Evolutionary conservation across 192 early-diverging fungal species (phyloP).

Genomic region (Powellomyces hirtus): DNA sequence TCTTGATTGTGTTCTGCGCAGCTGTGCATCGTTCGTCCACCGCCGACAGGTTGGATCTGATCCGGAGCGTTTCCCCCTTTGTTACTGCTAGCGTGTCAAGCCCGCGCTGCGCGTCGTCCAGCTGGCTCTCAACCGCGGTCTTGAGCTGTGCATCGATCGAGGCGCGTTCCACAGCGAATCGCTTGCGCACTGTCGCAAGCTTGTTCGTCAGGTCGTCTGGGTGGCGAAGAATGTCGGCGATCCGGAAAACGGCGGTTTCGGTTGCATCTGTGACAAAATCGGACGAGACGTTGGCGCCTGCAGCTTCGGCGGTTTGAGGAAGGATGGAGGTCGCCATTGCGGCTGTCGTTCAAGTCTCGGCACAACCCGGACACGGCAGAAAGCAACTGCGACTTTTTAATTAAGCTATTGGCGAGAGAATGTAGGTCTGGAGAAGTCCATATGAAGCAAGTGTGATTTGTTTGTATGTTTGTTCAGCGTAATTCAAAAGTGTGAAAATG

Average conservation of each 20-base stretch:
- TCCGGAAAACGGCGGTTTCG: constrained; percentile 74
- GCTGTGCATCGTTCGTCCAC: constrained; percentile 86
- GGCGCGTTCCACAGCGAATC: constrained; percentile 85
- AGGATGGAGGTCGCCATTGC: too few relatives aligned
- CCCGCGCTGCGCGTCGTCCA: constrained; percentile 87
- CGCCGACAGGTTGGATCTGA: constrained; percentile 73
- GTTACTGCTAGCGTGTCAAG: constrained; percentile 55
- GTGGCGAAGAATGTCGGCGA: constrained; percentile 83
- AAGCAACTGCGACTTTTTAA: too few relatives aligned
- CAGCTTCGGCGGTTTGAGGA: too few relatives aligned
- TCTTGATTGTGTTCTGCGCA: constrained; percentile 80
- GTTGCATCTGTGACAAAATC: constrained; percentile 28
- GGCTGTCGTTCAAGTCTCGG: too few relatives aligned
- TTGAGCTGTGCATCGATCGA: constrained; percentile 95
- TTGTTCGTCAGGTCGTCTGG: constrained; percentile 93
- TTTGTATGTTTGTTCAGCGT: too few relatives aligned
- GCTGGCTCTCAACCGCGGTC: constrained; percentile 86
- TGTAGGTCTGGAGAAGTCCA: too few relatives aligned
- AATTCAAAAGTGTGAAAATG: too few relatives aligned
- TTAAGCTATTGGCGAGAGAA: too few relatives aligned
- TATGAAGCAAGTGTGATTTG: too few relatives aligned
- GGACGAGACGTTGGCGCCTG: neutral
- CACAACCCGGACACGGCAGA: too few relatives aligned
- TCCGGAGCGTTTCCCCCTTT: constrained; percentile 52
- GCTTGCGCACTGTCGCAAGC: constrained; percentile 73